These are phyloP conservation scores for Solanum paucissectum DNA, from an alignment of 257 asterid genomes.

Conservation along the genomic window DNA sequence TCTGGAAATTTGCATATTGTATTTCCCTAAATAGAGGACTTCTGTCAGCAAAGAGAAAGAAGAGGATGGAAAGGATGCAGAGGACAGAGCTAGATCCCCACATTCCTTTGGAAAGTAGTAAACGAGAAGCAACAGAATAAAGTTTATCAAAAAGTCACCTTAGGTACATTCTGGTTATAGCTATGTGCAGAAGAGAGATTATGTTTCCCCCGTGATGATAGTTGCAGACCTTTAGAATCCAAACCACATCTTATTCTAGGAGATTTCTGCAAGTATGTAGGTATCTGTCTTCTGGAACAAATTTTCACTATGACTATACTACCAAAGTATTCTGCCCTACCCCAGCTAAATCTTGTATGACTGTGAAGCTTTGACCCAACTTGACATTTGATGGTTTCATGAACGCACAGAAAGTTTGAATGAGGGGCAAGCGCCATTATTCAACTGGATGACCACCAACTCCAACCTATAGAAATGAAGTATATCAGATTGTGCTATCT, in stretches of 20 bases:
- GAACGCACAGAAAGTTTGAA: constrained; percentile 44
- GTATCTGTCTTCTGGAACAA: constrained; percentile 27
- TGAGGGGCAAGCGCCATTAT: constrained; percentile 53
- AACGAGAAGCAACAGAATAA: background rate
- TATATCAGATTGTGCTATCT: background rate
- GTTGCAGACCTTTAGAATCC: constrained; percentile 24
- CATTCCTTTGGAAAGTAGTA: background rate
- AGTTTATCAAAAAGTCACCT: constrained; percentile 27
- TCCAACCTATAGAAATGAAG: constrained; percentile 12
- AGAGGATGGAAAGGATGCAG: background rate
- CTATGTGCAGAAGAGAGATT: constrained; percentile 11
- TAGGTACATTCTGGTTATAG: constrained; percentile 11
- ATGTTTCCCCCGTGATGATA: constrained; percentile 15
- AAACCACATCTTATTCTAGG: constrained; percentile 16
- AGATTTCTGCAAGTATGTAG: constrained; percentile 25
- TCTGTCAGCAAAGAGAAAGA: background rate
- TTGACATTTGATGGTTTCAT: constrained; percentile 33
- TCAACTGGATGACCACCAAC: constrained; percentile 19
- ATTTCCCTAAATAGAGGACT: constrained; percentile 26
- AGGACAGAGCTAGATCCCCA: background rate
- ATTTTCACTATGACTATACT: constrained; percentile 16
- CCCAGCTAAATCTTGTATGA: constrained; percentile 20
- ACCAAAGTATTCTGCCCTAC: constrained; percentile 15
- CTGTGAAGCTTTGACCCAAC: constrained; percentile 18
- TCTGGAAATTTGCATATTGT: constrained; percentile 21